Evolutionary conservation across 208 protist genomes (phyloP), one percentile per base, ranked within the genome.

Genomic region (Strigomonas culicis): DNA sequence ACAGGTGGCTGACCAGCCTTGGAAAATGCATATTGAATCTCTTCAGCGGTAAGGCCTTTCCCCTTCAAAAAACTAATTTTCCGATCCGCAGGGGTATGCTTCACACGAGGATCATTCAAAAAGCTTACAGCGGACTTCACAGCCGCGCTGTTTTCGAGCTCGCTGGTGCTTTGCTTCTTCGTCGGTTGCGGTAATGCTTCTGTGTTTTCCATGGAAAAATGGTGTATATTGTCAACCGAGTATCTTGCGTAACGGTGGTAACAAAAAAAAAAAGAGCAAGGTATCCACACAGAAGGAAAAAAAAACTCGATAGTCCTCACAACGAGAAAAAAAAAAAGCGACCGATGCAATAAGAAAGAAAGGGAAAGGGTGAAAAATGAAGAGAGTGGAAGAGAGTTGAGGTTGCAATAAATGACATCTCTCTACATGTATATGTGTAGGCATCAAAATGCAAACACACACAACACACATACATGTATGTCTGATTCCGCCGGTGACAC

Each of bases 11-110:
- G 69, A 6, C 86, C 86, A 32, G 74, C 62, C 59, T 85, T 78
- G 7, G 52, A 27, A 71, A 93, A 90, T 17, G 85, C 85, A 58
- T 81, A 70, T 41, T 57, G 51, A 24, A 96, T 87, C 57, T 94
- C 80, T n/a, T 74, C 75, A 13, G 72, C 46, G 1, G 81, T 75
- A 13, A 96, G 62, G 25, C 81, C 82, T 67, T 94, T 93, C 4
- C 72, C 73, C 47, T 79, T 88, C 17, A 96, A 73, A 63, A 96
- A 96, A 2, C 55, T 63, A 51, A 96, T 82, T 61, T 90, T 85
- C 25, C 72, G 74, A 21, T 84, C 69, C 13, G 78, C 19, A 15
- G 86, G 71, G n/a, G 83, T 78, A 7, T 36, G 34, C 63, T 51
- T 62, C 50, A 93, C 85, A 21, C 78, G 77, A 25, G 80, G 66